These are phyloP conservation scores for Echinochloa phyllopogon DNA, from an alignment of 176 grass and related monocot genomes.

Conservation along the genomic window DNA sequence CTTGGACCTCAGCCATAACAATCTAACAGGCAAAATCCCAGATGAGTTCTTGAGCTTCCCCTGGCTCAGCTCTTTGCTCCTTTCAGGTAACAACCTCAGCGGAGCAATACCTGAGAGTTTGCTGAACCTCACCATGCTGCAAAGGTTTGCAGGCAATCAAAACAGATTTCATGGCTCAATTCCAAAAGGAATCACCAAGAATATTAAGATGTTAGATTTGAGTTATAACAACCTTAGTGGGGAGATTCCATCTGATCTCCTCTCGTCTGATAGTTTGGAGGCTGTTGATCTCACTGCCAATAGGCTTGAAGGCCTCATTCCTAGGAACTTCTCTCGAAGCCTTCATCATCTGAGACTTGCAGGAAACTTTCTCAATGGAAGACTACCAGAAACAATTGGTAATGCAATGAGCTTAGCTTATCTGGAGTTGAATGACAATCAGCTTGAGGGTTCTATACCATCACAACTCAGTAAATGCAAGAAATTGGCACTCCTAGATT, in stretches of 20 bases:
- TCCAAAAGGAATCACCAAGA: slow-evolving; percentile 43
- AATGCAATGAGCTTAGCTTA: slow-evolving; percentile 26
- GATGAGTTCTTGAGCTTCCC: slow-evolving; percentile 42
- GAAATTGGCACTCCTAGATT: slow-evolving; percentile 54
- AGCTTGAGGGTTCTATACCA: slow-evolving; percentile 40
- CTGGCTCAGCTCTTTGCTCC: slow-evolving; percentile 47
- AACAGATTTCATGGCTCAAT: slow-evolving; percentile 50
- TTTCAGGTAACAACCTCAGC: slow-evolving; percentile 50
- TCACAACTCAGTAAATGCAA: slow-evolving; percentile 39
- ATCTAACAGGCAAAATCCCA: slow-evolving; percentile 36
- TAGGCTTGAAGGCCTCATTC: slow-evolving; percentile 36
- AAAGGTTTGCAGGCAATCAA: slow-evolving; percentile 53
- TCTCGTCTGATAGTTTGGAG: slow-evolving; percentile 46
- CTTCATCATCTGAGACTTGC: slow-evolving; percentile 51
- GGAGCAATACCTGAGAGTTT: slow-evolving; percentile 44
- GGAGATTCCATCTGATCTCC: slow-evolving; percentile 43
- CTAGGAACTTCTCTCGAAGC: not conserved
- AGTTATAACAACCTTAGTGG: slow-evolving; percentile 64
- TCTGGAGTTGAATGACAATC: slow-evolving; percentile 51
- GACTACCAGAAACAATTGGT: slow-evolving; percentile 49
- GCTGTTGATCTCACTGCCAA: slow-evolving; percentile 62
- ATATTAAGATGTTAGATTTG: slow-evolving; percentile 55
- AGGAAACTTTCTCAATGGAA: slow-evolving; percentile 42
- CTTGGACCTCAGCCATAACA: slow-evolving; percentile 58
- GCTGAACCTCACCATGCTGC: slow-evolving; percentile 24